phyloP scores from a whole-genome alignment of 1,284 basidiomycete genomes.

The Thecaphora frezii region DNA sequence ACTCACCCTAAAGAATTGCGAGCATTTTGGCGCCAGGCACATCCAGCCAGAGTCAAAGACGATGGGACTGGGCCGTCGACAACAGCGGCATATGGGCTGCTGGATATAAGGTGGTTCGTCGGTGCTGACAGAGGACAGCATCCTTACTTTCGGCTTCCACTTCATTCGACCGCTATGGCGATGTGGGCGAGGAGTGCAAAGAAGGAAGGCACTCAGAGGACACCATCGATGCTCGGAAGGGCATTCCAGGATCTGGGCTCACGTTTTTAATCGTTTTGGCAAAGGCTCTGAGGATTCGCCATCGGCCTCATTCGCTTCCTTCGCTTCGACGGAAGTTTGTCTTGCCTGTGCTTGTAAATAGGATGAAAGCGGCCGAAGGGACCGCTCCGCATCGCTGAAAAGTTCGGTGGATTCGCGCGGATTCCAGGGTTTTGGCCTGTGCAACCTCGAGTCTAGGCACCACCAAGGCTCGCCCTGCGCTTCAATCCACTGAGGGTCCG shows the following conservation, averaged over 20 bases:
- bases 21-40: conserved; percentile 23
- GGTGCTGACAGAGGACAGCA: not conserved
- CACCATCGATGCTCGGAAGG: too few species aligned
- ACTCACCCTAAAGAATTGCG: conserved; percentile 15
- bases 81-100: conserved; percentile 8
- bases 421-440: conserved; percentile 5
- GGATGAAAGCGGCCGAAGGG: not conserved
- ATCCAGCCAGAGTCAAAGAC: conserved; percentile 31
- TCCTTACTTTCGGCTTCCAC: not conserved
- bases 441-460: conserved; percentile 6
- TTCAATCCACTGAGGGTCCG: conserved; percentile 21
- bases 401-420: conserved; percentile 14
- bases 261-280: too few species aligned
- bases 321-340: too few species aligned
- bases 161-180: too few species aligned
- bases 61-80: conserved; percentile 6
- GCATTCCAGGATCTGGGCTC: too few species aligned
- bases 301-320: not conserved
- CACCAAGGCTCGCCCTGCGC: conserved; percentile 38
- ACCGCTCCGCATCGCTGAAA: conserved; percentile 9
- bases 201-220: too few species aligned
- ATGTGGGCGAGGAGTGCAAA: too few species aligned
- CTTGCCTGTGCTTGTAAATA: too few species aligned
- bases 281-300: too few species aligned
- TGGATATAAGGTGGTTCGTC: not conserved